Base-by-base conservation (phyloP, 495 filamentous ascomycete species). In the Lasiosphaeria ovina region DNA sequence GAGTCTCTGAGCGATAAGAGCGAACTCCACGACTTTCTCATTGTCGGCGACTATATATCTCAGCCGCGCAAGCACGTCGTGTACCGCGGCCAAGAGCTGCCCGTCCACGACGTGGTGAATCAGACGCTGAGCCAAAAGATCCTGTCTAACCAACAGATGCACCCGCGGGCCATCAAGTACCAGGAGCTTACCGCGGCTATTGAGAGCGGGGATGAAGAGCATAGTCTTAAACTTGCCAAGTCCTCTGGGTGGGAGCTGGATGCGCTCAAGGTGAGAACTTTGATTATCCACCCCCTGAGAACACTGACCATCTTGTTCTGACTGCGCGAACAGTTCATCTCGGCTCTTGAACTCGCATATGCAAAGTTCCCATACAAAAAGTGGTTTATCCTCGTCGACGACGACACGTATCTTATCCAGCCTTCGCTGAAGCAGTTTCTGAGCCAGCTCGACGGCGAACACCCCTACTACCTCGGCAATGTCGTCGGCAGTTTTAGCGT, bases 391-490 rank as follows among this genome's bases (percentile, higher is more conserved):
- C 68, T 80, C 54, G 50, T 73, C 1, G 78, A 81, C 57, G 78
- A 81, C 55, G 78, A 81, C 64, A 80, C 77, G 9, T 80, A 74
- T 53, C 52, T 81, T 36, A 65, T 79, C 35, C 74, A 74, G 47
- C 67, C 74, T 9, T 75, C 77, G 7, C 45, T 81, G 31, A 55
- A 62, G 17, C 62, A 73, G 1, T 59, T 81, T 5, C 67, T 81
- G 0, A 65, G 63, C 10, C 74, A 78, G 50, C 66, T 81, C 53
- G 70, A 79, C 57, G 68, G 73, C 10, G 32, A 58, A 4, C 48
- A 67, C n/a, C 71, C 75, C 14, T 69, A 78, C 31, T 80, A 77
- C 61, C 59, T 81, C n/a, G 78, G 78, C n/a, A 81, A 79, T 52
- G 74, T 77, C 3, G 77, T 80, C 3, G 78, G 78, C 33, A 77